Base-by-base conservation (phyloP, 1,284 basidiomycete species). In the Cryptococcus neoformans region DNA sequence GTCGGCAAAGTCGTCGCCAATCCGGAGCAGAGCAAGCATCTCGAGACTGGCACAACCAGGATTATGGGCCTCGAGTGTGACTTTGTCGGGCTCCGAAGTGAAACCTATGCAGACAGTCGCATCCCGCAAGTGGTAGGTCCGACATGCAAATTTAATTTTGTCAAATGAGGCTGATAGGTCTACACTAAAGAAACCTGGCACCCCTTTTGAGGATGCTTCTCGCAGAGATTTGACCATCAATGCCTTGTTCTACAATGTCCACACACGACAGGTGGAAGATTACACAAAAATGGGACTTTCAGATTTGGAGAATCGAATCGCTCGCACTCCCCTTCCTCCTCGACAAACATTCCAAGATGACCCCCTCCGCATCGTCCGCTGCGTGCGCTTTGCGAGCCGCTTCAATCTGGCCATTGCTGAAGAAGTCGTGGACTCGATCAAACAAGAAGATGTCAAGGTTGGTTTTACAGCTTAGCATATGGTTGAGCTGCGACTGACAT, bases 11-110 rank as follows among this genome's bases (percentile, higher is more conserved):
- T 99, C 57, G 91, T 90, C 53, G 88, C 88, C 60, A 98, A 99
- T 69, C 95, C 96, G 0, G 92, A 95, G 49, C 96, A 99, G 79
- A 95, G 91, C 55, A 99, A 99, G 76, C 96, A 98, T 77, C 83
- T 99, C 39, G 95, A 99, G 78, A 98, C 96, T 0, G 95, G 93
- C 0, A 89, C 88, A n/a, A 89, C 92, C 37, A 85, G 83, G 37
- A 81, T 99, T 34, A 81, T 92, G 50, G 93, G 85, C 2, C 80
- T 91, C 48, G 90, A 93, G 57, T 81, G 99, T 53, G 96, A 99
- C 76, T 88, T 98, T 68, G 96, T 99, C 10, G 98, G 98, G 70
- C 80, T 99, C 49, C 81, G 96, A 57, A 90, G 87, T 60, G 96
- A 98, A 75, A 92, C 89, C 64, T 99, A 99, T 76, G 85, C 91